phyloP scores from a whole-genome alignment of 495 filamentous ascomycete species.

The Venustampulla echinocandica region DNA sequence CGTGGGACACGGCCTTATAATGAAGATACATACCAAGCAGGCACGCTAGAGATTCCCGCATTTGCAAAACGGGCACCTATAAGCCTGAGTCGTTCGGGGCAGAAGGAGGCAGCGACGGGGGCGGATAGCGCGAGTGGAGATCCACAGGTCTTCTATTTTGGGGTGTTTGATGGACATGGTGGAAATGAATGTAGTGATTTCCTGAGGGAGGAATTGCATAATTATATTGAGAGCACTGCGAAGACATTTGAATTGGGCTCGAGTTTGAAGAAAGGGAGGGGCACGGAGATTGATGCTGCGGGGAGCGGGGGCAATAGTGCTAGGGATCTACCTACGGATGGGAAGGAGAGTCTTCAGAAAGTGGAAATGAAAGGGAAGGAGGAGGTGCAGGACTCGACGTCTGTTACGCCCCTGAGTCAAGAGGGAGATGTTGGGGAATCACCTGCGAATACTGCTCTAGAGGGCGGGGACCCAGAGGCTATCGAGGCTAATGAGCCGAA shows the following conservation, averaged over 20 bases:
- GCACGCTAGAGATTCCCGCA: slow-evolving; percentile 83
- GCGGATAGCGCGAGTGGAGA: slow-evolving; percentile 74
- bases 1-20: slow-evolving; percentile 79
- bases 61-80: slow-evolving; percentile 77
- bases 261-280: slow-evolving; percentile 42
- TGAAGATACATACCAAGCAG: slow-evolving; percentile 92
- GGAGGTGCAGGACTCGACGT: slow-evolving; percentile 24
- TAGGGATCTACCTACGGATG: slow-evolving; percentile 10
- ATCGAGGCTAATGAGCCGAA: slow-evolving; percentile 30
- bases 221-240: slow-evolving; percentile 76
- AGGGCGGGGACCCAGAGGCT: slow-evolving; percentile 26
- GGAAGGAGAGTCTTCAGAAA: slow-evolving; percentile 26
- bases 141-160: slow-evolving; percentile 95
- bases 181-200: slow-evolving; percentile 84
- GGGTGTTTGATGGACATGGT: slow-evolving; percentile 92
- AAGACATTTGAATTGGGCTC: slow-evolving; percentile 64
- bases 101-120: slow-evolving; percentile 43
- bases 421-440: slow-evolving; percentile 23
- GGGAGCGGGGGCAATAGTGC: slow-evolving; percentile 14
- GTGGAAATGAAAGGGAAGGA: slow-evolving; percentile 32
- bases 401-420: slow-evolving; percentile 20
- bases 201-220: slow-evolving; percentile 73
- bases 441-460: slow-evolving; percentile 22
- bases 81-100: slow-evolving; percentile 45
- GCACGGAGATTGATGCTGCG: slow-evolving; percentile 10